Evolutionary conservation across 139 green algal species (phyloP).

Genomic region (Tetradesmus lagerheimii): DNA sequence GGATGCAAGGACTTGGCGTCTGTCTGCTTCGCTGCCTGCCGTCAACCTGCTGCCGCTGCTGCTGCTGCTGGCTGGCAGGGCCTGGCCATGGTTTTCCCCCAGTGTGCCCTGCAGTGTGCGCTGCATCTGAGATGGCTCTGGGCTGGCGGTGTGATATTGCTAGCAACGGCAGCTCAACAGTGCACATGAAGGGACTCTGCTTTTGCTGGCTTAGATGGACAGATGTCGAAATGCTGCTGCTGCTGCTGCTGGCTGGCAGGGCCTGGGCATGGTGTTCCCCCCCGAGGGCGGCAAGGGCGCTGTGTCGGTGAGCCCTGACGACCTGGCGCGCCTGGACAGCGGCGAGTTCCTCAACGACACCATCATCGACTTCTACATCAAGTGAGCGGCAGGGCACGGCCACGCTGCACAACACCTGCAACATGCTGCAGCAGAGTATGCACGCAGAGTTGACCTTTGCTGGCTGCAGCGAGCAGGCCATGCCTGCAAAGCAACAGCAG

Average conservation of each 20-base stretch:
- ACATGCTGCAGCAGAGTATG: neutral
- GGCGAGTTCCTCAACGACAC: constrained; percentile 96
- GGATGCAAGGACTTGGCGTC: too few relatives aligned
- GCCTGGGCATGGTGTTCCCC: constrained; percentile 65
- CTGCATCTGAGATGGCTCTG: too few relatives aligned
- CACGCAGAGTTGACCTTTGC: too few relatives aligned
- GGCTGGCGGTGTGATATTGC: too few relatives aligned
- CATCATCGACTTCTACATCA: constrained; percentile 93
- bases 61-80: too few relatives aligned
- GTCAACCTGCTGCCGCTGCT: too few relatives aligned
- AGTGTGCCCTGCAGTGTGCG: too few relatives aligned
- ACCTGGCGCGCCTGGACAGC: constrained; percentile 80
- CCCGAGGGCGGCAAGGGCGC: constrained; percentile 54
- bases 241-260: constrained; percentile 48
- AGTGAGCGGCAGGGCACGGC: too few relatives aligned
- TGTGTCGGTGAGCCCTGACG: constrained; percentile 71
- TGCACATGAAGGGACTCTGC: neutral
- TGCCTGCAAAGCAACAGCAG: too few relatives aligned
- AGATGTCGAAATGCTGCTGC: neutral
- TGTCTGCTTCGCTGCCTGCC: too few relatives aligned
- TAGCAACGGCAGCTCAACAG: neutral
- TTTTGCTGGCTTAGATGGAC: neutral
- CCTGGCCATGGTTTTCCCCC: too few relatives aligned
- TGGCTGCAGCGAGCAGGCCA: neutral
- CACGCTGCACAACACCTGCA: too few relatives aligned